Evolutionary conservation across 2,329 filamentous ascomycete genomes (phyloP), one percentile per base, ranked within the genome.

Genomic region (Tolypocladium inflatum): DNA sequence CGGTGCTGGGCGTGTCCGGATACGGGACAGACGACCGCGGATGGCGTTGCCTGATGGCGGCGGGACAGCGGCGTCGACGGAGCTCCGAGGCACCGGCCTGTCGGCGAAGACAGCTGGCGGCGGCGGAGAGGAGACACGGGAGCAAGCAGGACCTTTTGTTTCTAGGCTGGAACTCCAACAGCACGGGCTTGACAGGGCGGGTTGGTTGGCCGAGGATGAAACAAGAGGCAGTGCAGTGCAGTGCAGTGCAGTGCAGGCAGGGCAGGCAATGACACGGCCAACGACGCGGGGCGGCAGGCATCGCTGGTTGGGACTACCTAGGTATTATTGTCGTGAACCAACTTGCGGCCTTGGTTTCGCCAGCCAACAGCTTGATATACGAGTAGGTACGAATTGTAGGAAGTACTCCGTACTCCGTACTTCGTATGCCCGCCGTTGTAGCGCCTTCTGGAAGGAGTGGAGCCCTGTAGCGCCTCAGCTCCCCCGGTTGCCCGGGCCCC

Each of bases 371-470:
- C n/a, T 26, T 21, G 13, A 4, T n/a, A n/a, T n/a, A n/a, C n/a
- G n/a, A n/a, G n/a, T n/a, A n/a, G n/a, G n/a, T n/a, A n/a, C n/a
- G n/a, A n/a, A n/a, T n/a, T n/a, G n/a, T n/a, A n/a, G n/a, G n/a
- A n/a, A n/a, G n/a, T 26, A 26, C 26, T 26, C 26, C 26, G 26
- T 26, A 26, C 26, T 4, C 3, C 3, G 26, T 21, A 7, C 30
- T 5, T 35, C 26, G 50, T 37, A 13, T 33, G 30, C 4, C 17
- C 9, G 30, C 30, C 35, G 37, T 54, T 5, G 35, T 35, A 26
- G 33, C 13, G 23, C 30, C 55, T 57, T 52, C 55, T 57, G 43
- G 45, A 57, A 57, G 33, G 45, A 57, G 55, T 50, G 55, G 55
- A 51, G 55, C 45, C 33, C n/a, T 2, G 48, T 8, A 53, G 50